Conservation (phyloP, 2,329 filamentous ascomycete species). For the Colletotrichum falcatum region DNA sequence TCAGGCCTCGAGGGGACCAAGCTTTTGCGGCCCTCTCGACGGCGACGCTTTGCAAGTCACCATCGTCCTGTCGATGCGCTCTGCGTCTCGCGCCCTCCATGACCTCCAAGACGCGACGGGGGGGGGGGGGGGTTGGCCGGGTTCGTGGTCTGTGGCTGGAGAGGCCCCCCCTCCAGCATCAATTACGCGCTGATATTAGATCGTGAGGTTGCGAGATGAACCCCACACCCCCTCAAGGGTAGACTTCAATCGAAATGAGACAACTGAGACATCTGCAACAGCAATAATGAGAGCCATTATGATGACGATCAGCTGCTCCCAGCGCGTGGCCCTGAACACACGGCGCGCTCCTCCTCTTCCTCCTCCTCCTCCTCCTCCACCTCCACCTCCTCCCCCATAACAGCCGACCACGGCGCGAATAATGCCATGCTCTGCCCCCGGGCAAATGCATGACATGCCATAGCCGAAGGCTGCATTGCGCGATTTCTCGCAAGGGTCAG, state of each 20-base stretch:
- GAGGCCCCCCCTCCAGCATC: background rate
- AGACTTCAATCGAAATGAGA: conserved; percentile 27
- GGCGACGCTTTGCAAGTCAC: background rate
- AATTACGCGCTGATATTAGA: conserved; percentile 14
- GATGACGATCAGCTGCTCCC: conserved; percentile 24
- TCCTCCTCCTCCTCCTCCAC: no score
- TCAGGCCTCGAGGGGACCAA: background rate
- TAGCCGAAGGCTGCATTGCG: conserved; percentile 15
- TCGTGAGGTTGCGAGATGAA: conserved; percentile 33
- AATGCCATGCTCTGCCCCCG: background rate
- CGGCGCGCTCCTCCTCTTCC: background rate
- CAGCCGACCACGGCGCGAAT: background rate
- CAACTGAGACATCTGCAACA: conserved; percentile 33
- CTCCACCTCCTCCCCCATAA: background rate
- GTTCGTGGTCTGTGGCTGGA: background rate
- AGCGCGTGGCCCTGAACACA: conserved; percentile 3
- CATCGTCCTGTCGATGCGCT: background rate
- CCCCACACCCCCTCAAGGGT: conserved; percentile 4
- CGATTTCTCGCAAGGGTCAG: background rate
- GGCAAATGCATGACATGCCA: conserved; percentile 5
- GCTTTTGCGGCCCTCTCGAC: background rate
- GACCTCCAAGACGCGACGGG: background rate
- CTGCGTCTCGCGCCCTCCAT: background rate
- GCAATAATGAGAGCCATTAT: conserved; percentile 9
- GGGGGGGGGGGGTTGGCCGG: no score